Percentiles rank a stretch among this genome's conserved stretches.
Evolutionary conservation across 306 rosid genomes (phyloP).

Genomic region (Astragalus glycyphyllos): DNA sequence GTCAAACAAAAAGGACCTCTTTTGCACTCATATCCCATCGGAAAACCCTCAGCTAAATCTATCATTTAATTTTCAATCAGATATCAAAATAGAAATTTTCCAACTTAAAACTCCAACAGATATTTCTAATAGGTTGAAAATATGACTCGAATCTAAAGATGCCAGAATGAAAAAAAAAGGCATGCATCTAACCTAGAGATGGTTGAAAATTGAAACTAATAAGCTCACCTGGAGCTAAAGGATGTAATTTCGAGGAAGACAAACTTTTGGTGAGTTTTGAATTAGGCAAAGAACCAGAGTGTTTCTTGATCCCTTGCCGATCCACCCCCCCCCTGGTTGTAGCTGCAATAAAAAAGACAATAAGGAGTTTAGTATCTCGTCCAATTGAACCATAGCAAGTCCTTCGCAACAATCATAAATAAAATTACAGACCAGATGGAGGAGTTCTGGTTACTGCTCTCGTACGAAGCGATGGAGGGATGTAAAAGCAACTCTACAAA

Average conservation of each 20-base stretch:
- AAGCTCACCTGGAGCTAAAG: conserved; percentile 68
- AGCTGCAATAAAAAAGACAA: conserved; percentile 49
- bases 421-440: conserved; percentile 73
- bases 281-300: conserved; percentile 59
- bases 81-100: conserved; percentile 18
- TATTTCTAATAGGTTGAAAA: conserved; percentile 34
- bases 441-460: conserved; percentile 73
- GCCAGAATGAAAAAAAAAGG: not conserved
- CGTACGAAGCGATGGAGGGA: conserved; percentile 89
- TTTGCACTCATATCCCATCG: not conserved
- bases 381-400: conserved; percentile 13
- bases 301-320: conserved; percentile 63
- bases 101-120: conserved; percentile 12
- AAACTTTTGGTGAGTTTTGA: conserved; percentile 62
- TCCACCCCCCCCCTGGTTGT: conserved; percentile 61
- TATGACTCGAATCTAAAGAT: conserved; percentile 23
- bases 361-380: conserved; percentile 28
- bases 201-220: conserved; percentile 14
- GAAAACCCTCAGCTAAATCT: not conserved
- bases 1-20: conserved; percentile 17
- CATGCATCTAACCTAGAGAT: conserved; percentile 16
- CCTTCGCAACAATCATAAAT: not conserved
- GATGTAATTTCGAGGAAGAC: conserved; percentile 62
- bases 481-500: conserved; percentile 83
- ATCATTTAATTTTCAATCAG: not conserved